Percentiles rank a stretch among this genome's conserved stretches.
phyloP scores from a whole-genome alignment of 2,329 filamentous ascomycete species.

The Fusarium compactum region DNA sequence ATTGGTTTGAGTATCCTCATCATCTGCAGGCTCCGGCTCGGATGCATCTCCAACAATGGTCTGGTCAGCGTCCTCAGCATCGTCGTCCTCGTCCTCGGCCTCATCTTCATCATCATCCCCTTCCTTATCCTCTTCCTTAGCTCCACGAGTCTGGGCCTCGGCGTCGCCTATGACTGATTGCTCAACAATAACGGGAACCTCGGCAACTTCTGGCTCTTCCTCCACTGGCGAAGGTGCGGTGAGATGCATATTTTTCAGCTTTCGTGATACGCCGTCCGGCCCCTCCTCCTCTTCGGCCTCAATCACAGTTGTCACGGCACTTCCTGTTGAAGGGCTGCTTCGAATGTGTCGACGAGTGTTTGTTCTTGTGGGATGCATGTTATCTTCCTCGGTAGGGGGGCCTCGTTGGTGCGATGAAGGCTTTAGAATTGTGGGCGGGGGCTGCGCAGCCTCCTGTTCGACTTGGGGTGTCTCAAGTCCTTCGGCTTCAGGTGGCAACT shows the following conservation, averaged over 20 bases:
- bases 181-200: slow-evolving; percentile 58
- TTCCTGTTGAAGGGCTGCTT: slow-evolving; percentile 83
- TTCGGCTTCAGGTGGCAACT: slow-evolving; percentile 92
- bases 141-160: slow-evolving; percentile 4
- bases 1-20: slow-evolving; percentile 8
- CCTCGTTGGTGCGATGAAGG: slow-evolving; percentile 49
- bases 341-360: slow-evolving; percentile 86
- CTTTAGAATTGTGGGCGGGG: slow-evolving; percentile 54
- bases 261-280: slow-evolving; percentile 58
- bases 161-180: slow-evolving; percentile 47
- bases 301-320: slow-evolving; percentile 82
- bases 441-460: slow-evolving; percentile 58
- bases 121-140: slow-evolving; percentile 24
- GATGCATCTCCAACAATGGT: slow-evolving; percentile 41
- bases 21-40: slow-evolving; percentile 36
- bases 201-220: slow-evolving; percentile 55
- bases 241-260: slow-evolving; percentile 61
- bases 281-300: slow-evolving; percentile 83
- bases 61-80: slow-evolving; percentile 41
- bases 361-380: slow-evolving; percentile 67
- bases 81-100: slow-evolving; percentile 22
- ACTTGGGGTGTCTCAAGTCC: slow-evolving; percentile 71
- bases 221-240: slow-evolving; percentile 71
- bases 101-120: slow-evolving; percentile 19
- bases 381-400: slow-evolving; percentile 58